Evolutionary conservation across 108 stramenopile genomes (phyloP).

Genomic region (Nitzschia sp.): DNA sequence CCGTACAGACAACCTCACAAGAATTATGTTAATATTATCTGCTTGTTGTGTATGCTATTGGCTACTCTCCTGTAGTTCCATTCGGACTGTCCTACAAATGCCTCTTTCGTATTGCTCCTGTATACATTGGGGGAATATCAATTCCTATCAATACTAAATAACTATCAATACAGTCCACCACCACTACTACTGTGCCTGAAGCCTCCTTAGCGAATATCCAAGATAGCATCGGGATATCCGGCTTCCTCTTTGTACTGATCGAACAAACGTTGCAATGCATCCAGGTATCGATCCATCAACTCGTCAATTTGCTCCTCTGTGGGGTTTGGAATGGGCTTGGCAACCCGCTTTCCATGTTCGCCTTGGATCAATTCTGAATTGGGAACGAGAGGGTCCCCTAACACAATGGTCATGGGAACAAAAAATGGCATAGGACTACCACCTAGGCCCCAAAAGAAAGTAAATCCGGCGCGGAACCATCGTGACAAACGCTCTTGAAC

Average conservation of each 20-base stretch:
- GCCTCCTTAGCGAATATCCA: neutral
- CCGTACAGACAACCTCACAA: too few relatives aligned
- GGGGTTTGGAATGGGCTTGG: neutral
- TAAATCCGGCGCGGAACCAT: neutral
- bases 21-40: too few relatives aligned
- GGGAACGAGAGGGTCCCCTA: neutral
- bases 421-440: neutral
- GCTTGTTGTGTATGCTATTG: too few relatives aligned
- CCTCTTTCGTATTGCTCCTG: too few relatives aligned
- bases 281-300: neutral
- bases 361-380: neutral
- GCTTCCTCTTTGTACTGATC: constrained; percentile 1
- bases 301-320: neutral
- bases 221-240: neutral
- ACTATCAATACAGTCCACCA: too few relatives aligned
- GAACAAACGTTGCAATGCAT: constrained; percentile 1
- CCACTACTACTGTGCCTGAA: too few relatives aligned
- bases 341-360: neutral
- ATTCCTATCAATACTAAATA: too few relatives aligned
- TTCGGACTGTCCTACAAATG: too few relatives aligned
- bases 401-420: constrained; percentile 1
- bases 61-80: too few relatives aligned
- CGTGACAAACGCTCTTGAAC: neutral
- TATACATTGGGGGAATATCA: too few relatives aligned
- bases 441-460: neutral